Conservation (phyloP, 345 rosid species). For the Eucalyptus rudis region DNA sequence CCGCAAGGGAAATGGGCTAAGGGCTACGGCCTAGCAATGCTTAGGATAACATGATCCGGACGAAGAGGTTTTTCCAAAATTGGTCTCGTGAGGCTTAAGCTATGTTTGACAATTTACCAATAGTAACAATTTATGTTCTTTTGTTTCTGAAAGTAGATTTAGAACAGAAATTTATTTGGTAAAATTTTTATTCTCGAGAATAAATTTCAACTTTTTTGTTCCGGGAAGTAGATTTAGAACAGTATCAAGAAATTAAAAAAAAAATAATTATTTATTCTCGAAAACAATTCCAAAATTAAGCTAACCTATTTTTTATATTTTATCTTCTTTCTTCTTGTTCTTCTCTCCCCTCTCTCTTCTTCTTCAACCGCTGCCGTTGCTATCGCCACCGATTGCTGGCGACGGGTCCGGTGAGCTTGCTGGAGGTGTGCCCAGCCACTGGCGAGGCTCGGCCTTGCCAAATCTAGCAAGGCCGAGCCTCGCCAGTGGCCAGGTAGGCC, state of each 20-base stretch:
- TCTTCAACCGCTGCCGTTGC: fast-evolving
- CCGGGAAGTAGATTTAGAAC: fast-evolving
- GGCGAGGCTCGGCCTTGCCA: too few relatives aligned
- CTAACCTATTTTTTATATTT: too few relatives aligned
- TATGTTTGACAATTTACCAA: too few relatives aligned
- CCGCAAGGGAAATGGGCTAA: not conserved
- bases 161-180: too few relatives aligned
- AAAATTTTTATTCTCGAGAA: too few relatives aligned
- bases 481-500: fast-evolving
- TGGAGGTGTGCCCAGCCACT: too few relatives aligned
- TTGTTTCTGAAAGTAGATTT: fast-evolving
- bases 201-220: too few relatives aligned
- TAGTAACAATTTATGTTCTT: fast-evolving
- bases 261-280: fast-evolving
- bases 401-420: fast-evolving
- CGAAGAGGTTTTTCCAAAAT: not conserved
- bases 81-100: too few relatives aligned
- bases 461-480: too few relatives aligned
- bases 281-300: fast-evolving
- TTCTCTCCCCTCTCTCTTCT: too few relatives aligned
- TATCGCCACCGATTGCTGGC: fast-evolving
- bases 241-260: fast-evolving
- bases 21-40: not conserved
- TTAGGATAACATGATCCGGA: not conserved
- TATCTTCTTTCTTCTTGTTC: too few relatives aligned